Evolutionary conservation across 306 rosid genomes (phyloP).

Genomic region (Citrullus colocynthis): DNA sequence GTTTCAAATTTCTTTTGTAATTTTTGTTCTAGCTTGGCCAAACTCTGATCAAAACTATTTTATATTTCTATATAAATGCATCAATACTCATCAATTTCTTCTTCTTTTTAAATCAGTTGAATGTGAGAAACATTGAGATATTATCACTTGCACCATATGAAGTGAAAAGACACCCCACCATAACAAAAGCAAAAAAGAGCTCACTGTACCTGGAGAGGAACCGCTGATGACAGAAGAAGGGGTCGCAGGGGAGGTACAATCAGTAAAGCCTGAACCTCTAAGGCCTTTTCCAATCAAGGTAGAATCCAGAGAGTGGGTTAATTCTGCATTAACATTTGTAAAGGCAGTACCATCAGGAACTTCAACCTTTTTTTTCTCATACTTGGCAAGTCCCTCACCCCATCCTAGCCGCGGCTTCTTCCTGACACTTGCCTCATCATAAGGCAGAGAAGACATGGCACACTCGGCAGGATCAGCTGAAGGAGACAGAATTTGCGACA

Average conservation of each 20-base stretch:
- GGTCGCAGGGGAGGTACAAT: conserved; percentile 85
- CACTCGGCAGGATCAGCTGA: conserved; percentile 68
- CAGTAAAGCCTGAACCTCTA: conserved; percentile 36
- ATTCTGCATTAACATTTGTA: conserved; percentile 31
- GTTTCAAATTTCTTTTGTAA: not conserved
- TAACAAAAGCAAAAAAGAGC: not conserved
- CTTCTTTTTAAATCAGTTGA: not conserved
- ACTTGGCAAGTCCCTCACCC: conserved; percentile 99
- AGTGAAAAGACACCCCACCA: not conserved
- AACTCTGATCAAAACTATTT: not conserved
- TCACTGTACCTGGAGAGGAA: conserved; percentile 69
- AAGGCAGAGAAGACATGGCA: conserved; percentile 51
- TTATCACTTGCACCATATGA: not conserved
- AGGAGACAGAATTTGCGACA: conserved; percentile 35
- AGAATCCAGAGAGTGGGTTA: conserved; percentile 29
- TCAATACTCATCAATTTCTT: not conserved
- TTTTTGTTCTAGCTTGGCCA: not conserved
- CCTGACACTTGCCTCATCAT: conserved; percentile 51
- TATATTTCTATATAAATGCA: not conserved
- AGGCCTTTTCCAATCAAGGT: conserved; percentile 63
- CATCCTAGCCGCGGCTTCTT: conserved; percentile 90
- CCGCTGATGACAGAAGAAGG: conserved; percentile 95
- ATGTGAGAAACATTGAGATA: not conserved
- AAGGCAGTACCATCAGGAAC: conserved; percentile 49
- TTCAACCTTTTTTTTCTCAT: conserved; percentile 87